Base-by-base conservation (phyloP, 441 rosid species). In the Adansonia grandidieri region DNA sequence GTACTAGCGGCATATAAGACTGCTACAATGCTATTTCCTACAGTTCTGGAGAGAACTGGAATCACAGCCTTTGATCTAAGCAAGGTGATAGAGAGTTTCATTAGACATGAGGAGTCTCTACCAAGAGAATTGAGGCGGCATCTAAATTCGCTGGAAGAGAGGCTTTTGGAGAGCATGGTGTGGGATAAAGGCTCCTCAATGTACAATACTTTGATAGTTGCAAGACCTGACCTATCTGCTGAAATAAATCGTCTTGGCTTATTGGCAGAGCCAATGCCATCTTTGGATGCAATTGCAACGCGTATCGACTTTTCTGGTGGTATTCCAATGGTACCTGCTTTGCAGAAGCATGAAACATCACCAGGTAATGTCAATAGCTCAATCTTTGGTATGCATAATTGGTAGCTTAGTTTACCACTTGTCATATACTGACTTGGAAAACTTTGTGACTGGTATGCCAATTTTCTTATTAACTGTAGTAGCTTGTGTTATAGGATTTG, bases 161-260 rank as follows among this genome's bases (percentile, higher is more conserved):
- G 92, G 64, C 97, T 96, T 74, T 81, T 94, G 84, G 99, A 96
- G 89, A 93, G 97, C 85, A 92, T 96, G 99, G 99, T 94, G 28
- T 96, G 98, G 99, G 98, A 94, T 81, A 96, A 91, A 83, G 98
- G 98, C 65, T 96, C 98, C 65, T 94, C 98, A 63, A 88, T 94
- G 98, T 96, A 93, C 91, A 96, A 96, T 80, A 93, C 98, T 51
- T 85, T 96, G 90, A 85, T 88, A 22, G 94, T 93, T 79, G 99
- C 99, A 73, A 91, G 89, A 79, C 93, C 98, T 64, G 76, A 85
- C 13, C 90, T 92, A 50, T 86, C 97, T 42, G 79, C 81, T 11
- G 98, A 96, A 75, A 94, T 96, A 80, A 90, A 83, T 82, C 89
- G 86, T 77, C 90, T 92, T 24, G 96, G 95, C 76, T 85, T 94